phyloP scores from a whole-genome alignment of 1,284 basidiomycete genomes.

The Puccinia brachypodii region DNA sequence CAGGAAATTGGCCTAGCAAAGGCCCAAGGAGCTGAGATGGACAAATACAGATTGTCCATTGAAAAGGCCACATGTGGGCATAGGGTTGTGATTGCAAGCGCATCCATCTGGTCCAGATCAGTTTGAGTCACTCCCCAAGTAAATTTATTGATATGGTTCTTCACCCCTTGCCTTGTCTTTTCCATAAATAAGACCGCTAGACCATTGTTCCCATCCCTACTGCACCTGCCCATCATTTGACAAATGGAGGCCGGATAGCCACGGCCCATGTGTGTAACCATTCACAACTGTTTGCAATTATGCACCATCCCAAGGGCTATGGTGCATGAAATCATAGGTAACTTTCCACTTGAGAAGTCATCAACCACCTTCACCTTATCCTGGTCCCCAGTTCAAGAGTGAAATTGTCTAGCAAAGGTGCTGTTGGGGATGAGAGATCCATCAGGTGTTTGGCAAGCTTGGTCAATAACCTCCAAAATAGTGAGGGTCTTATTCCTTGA shows the following conservation, averaged over 20 bases:
- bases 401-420: neutral
- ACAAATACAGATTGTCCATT: neutral
- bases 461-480: neutral
- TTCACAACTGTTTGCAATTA: neutral
- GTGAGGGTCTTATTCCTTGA: neutral
- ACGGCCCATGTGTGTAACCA: neutral
- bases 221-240: neutral
- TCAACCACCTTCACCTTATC: neutral
- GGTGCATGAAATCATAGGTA: conserved; percentile 6
- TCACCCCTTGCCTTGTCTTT: neutral
- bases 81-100: neutral
- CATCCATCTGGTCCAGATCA: neutral
- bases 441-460: neutral
- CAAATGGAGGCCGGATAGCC: neutral
- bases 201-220: neutral
- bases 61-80: neutral
- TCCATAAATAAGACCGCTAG: neutral
- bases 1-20: neutral
- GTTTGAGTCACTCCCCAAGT: neutral
- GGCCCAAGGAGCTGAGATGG: neutral
- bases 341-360: neutral
- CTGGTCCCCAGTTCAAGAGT: neutral
- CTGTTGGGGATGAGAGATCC: neutral
- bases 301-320: neutral
- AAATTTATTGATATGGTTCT: neutral